Conservation (phyloP, 2,329 filamentous ascomycete species). For the Phoma sp. region DNA sequence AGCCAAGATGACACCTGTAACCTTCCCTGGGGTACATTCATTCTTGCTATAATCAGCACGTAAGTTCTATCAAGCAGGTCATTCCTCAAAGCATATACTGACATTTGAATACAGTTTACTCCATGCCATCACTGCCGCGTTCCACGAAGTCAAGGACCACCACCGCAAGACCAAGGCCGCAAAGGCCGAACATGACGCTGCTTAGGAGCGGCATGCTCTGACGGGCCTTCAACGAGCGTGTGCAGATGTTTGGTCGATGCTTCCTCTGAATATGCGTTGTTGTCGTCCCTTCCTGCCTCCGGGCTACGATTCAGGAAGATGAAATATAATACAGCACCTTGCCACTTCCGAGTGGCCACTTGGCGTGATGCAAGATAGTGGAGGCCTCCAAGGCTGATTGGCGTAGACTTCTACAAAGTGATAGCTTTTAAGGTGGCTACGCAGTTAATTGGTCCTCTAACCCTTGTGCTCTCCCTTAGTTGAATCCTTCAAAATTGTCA, state of each 20-base stretch:
- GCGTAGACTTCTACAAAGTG: no score
- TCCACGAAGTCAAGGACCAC: constrained; percentile 47
- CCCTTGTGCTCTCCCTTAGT: no score
- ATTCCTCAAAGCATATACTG: background rate
- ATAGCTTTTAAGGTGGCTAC: no score
- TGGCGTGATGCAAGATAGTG: no score
- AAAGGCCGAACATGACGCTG: background rate
- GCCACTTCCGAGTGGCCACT: background rate
- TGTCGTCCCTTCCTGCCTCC: no score
- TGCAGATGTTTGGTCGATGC: no score
- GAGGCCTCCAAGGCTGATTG: no score
- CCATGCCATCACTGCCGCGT: constrained; percentile 51
- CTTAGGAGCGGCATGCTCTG: background rate
- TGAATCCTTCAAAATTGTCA: no score
- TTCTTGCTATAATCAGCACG: constrained; percentile 54
- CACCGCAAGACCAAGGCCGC: constrained; percentile 17
- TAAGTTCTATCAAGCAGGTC: constrained; percentile 34
- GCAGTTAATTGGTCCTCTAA: no score
- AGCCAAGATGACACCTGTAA: constrained; percentile 42
- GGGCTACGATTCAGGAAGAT: no score
- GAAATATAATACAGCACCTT: background rate
- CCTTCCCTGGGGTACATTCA: constrained; percentile 53
- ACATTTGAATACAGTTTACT: constrained; percentile 43
- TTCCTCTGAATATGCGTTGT: no score
- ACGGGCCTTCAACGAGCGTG: no score